A percentile compares a stretch with the other conserved stretches of the same genome.
Conservation (phyloP, 1,139 yeast genomes). For the Suhomyces yuchorum region DNA sequence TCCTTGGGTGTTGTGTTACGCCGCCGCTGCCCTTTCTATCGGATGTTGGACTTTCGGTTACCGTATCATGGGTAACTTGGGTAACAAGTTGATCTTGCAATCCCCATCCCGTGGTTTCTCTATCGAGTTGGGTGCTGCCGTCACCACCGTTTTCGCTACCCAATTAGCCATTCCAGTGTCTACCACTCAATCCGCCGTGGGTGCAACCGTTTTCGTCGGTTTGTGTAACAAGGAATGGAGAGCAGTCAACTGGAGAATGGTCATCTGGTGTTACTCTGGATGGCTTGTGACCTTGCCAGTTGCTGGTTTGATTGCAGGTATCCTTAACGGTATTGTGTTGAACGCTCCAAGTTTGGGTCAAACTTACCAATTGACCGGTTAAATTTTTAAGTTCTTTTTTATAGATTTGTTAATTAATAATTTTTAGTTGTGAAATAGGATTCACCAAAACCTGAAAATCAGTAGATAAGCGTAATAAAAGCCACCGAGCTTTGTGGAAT, state of each 20-base stretch:
- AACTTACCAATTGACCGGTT: slow-evolving; percentile 23
- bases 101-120: slow-evolving; percentile 83
- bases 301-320: slow-evolving; percentile 74
- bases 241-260: slow-evolving; percentile 81
- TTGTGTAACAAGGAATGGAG: slow-evolving; percentile 64
- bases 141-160: slow-evolving; percentile 75
- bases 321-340: slow-evolving; percentile 63
- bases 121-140: slow-evolving; percentile 78
- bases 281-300: slow-evolving; percentile 75
- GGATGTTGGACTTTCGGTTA: slow-evolving; percentile 79
- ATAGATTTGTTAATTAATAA: neutral
- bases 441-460: neutral
- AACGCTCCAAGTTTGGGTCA: slow-evolving; percentile 63
- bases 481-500: no score
- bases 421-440: neutral
- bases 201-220: slow-evolving; percentile 78
- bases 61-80: slow-evolving; percentile 69
- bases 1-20: slow-evolving; percentile 68
- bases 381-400: neutral
- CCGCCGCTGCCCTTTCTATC: slow-evolving; percentile 66
- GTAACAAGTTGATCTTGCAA: slow-evolving; percentile 74
- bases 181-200: slow-evolving; percentile 80
- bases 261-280: slow-evolving; percentile 68
- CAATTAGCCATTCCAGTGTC: slow-evolving; percentile 72
- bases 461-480: no score